Evolutionary conservation across 257 asterid species (phyloP), one percentile per base, ranked within the genome.

Genomic region (Leonotis leonurus): DNA sequence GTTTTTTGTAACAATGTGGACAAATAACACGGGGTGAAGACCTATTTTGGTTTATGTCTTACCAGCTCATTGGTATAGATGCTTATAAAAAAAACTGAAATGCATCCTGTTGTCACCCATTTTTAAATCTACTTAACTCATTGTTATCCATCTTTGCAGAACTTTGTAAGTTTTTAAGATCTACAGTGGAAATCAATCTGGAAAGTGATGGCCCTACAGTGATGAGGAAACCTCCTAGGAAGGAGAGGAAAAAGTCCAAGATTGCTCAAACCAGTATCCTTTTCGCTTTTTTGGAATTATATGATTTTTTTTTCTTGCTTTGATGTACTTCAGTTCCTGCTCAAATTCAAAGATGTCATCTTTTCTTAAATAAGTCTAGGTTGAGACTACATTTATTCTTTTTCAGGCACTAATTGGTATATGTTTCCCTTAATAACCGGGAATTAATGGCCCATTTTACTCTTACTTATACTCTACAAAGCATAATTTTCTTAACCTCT

Each of bases 211-310:
- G 78, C 26, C 66, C 70, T 60, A 70, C 75, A 48, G 77, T 71
- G 64, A 77, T 67, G 61, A 85, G 65, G 76, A 90, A 85, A 73
- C 91, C 95, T 59, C 86, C 78, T 20, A 78, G 87, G 71, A 90
- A 90, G 81, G 88, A 75, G 75, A 77, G 86, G 75, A 88, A 81
- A 76, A 88, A 85, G 80, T 68, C 75, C 63, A 69, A 36, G 59
- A 69, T 49, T 70, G 56, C 77, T 62, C 78, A 71, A 64, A 73
- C 87, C 71, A 72, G 98, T 90, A 90, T 88, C 96, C 98, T 80
- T 84, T 77, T 64, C 17, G 6, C 5, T 41, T 60, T 50, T 77
- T 49, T 52, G 12, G 35, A n/a, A 25, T 35, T 43, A 32, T 29
- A 25, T 35, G 39, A 52, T 8, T 43, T n/a, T 24, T 54, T 45